Conservation (phyloP, 2,329 filamentous ascomycete species). For the Grosmannia serpens region DNA sequence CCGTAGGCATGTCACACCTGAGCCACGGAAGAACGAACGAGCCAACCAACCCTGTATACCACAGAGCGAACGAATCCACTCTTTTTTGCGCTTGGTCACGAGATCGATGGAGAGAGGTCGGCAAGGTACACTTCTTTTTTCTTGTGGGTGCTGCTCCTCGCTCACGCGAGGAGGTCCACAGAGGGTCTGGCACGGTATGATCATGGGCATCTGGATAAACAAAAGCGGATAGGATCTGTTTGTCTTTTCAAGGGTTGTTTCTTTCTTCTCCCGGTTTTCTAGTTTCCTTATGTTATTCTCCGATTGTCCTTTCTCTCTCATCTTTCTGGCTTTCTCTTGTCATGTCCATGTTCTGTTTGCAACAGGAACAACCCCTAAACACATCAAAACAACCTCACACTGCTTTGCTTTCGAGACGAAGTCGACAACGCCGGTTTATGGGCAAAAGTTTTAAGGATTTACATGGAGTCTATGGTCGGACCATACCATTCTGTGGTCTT, state of each 20-base stretch:
- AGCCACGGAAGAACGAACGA: constrained; percentile 8
- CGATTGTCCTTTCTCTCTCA: background rate
- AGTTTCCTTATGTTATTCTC: background rate
- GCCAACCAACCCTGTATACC: constrained; percentile 7
- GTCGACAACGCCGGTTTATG: constrained; percentile 6
- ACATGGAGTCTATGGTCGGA: constrained; percentile 12
- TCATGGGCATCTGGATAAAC: constrained; percentile 21
- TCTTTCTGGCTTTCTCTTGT: background rate
- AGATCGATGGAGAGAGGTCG: constrained; percentile 14
- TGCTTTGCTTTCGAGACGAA: constrained; percentile 2
- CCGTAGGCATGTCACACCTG: constrained; percentile 6
- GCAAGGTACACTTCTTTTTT: constrained; percentile 18
- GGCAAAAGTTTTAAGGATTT: constrained; percentile 12
- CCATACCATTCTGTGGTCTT: constrained; percentile 6
- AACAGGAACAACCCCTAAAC: background rate
- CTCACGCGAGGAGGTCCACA: constrained; percentile 16
- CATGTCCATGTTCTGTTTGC: background rate
- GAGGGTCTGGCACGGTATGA: constrained; percentile 17
- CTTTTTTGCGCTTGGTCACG: constrained; percentile 9
- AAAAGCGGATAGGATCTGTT: constrained; percentile 13
- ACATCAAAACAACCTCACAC: background rate
- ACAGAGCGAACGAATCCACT: constrained; percentile 4
- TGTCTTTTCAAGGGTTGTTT: constrained; percentile 9
- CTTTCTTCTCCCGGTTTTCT: constrained; percentile 3
- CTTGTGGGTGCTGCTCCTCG: constrained; percentile 14